Evolutionary conservation across 1,284 basidiomycete genomes (phyloP).

Genomic region (Trichosporon inkin): DNA sequence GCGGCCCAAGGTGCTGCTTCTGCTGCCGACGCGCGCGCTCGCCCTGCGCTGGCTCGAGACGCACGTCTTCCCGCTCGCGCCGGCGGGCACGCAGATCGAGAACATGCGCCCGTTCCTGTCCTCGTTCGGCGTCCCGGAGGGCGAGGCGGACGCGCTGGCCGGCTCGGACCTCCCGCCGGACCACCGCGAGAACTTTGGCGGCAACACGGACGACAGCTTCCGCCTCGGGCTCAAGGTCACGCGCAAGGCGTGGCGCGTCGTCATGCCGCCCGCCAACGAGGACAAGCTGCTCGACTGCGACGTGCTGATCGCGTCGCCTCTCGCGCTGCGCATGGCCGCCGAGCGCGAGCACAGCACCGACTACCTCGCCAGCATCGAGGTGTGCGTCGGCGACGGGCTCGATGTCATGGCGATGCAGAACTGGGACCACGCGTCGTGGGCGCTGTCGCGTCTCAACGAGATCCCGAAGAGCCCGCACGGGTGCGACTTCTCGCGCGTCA

Average conservation of each 20-base stretch:
- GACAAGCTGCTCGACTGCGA: constrained; percentile 63
- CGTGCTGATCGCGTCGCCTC: constrained; percentile 85
- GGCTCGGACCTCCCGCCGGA: constrained; percentile 68
- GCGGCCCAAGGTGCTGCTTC: constrained; percentile 84
- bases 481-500: constrained; percentile 92
- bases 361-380: constrained; percentile 88
- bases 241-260: constrained; percentile 81
- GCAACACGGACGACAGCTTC: constrained; percentile 98
- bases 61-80: constrained; percentile 64
- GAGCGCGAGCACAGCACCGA: constrained; percentile 91
- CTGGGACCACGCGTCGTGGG: constrained; percentile 82
- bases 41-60: constrained; percentile 70
- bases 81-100: constrained; percentile 68
- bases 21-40: constrained; percentile 86
- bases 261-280: constrained; percentile 56
- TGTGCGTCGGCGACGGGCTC: constrained; percentile 88
- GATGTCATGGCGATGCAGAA: constrained; percentile 97
- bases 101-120: constrained; percentile 74
- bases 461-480: constrained; percentile 89
- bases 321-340: constrained; percentile 84
- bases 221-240: constrained; percentile 88
- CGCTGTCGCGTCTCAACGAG: constrained; percentile 76
- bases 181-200: constrained; percentile 88
- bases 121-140: constrained; percentile 81
- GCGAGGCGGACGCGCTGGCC: constrained; percentile 72